These are phyloP conservation scores for Eimeria necatrix DNA, from an alignment of 169 alveolate genomes.

Conservation along the genomic window DNA sequence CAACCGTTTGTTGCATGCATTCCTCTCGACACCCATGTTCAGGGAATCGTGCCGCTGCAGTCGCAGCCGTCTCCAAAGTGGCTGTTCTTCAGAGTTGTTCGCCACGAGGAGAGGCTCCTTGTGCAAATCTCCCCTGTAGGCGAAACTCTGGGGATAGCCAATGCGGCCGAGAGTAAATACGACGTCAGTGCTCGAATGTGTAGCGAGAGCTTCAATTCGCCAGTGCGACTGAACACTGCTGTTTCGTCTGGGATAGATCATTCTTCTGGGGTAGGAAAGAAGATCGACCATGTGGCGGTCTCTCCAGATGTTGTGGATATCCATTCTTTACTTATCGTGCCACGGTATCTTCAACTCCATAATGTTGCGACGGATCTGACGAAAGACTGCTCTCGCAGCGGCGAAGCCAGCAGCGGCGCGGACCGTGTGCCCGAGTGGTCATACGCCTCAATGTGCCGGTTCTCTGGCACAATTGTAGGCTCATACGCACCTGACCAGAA, in stretches of 20 bases:
- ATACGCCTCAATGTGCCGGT: slow-evolving; percentile 57
- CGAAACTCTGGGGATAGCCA: neutral
- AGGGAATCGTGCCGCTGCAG: slow-evolving; percentile 46
- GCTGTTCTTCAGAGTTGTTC: slow-evolving; percentile 45
- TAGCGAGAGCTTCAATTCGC: neutral
- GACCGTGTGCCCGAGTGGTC: slow-evolving; percentile 58
- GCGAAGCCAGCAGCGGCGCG: slow-evolving; percentile 25
- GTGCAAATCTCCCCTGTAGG: slow-evolving; percentile 64
- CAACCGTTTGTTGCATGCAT: slow-evolving; percentile 58
- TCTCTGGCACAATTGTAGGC: slow-evolving; percentile 20
- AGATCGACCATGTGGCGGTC: slow-evolving; percentile 8
- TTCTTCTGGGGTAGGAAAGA: slow-evolving; percentile 31
- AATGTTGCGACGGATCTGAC: slow-evolving; percentile 32
- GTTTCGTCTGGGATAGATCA: neutral
- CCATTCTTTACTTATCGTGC: neutral
- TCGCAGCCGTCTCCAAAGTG: slow-evolving; percentile 45
- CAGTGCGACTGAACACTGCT: neutral
- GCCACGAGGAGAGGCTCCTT: slow-evolving; percentile 45
- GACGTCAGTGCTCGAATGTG: neutral
- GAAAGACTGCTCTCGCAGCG: slow-evolving; percentile 39
- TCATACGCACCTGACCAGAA: slow-evolving; percentile 51
- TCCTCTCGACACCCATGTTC: slow-evolving; percentile 38
- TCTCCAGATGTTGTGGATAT: slow-evolving; percentile 21
- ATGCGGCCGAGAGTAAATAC: neutral
- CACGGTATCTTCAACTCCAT: slow-evolving; percentile 57